Conservation (phyloP, 164 flowering plant genomes). For the Piper longum region DNA sequence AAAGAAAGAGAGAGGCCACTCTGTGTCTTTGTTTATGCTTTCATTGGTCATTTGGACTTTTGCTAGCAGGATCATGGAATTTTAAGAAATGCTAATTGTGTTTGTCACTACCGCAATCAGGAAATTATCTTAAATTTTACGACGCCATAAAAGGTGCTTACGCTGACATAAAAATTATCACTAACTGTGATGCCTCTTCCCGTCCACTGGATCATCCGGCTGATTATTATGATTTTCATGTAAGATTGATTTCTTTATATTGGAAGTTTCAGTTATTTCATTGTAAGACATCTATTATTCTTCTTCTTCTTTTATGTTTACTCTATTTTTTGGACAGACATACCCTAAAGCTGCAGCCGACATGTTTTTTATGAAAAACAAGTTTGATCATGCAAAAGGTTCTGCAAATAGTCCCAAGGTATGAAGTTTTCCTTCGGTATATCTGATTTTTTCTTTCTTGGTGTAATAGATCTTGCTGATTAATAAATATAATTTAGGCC, state of each 20-base stretch:
- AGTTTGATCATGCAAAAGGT: slow-evolving; percentile 52
- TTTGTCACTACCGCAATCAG: slow-evolving; percentile 20
- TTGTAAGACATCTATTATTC: not conserved
- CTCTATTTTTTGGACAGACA: slow-evolving; percentile 23
- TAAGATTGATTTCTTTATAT: slow-evolving; percentile 16
- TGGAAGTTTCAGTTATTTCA: not conserved
- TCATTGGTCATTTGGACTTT: not conserved
- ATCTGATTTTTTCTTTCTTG: not conserved
- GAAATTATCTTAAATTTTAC: slow-evolving; percentile 77
- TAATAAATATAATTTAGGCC: slow-evolving; percentile 31
- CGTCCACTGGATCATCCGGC: slow-evolving; percentile 74
- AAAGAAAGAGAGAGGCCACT: no score
- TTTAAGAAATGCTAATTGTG: not conserved
- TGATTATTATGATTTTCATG: slow-evolving; percentile 86
- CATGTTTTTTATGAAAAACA: slow-evolving; percentile 35
- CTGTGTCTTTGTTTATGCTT: not conserved
- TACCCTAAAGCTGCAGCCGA: slow-evolving; percentile 40
- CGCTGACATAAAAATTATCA: slow-evolving; percentile 71
- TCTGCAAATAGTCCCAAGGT: slow-evolving; percentile 67
- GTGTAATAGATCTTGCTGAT: not conserved
- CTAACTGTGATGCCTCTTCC: slow-evolving; percentile 86
- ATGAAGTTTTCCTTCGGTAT: slow-evolving; percentile 1
- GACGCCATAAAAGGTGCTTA: slow-evolving; percentile 49
- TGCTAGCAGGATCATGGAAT: not conserved
- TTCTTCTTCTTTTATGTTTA: not conserved